Evolutionary conservation across 208 protist species (phyloP), one percentile per base, ranked within the genome.

Genomic region (Crithidia thermophila): DNA sequence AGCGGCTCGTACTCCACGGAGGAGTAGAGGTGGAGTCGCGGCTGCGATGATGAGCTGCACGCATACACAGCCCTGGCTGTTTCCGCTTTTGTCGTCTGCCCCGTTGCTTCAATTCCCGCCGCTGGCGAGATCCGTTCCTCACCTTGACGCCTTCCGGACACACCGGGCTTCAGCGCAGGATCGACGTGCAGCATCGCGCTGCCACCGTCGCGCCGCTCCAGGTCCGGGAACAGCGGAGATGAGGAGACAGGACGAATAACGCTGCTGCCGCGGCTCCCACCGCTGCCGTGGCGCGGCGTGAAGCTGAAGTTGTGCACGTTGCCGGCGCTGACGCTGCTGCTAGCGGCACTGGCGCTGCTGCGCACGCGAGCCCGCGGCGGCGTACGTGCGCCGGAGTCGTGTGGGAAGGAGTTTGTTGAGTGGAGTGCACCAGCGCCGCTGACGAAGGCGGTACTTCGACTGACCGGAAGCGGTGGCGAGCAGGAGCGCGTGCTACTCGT

Each of bases 1-100:
- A 62, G n/a, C 28, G 57, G 57, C 57, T 33, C 42, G 28, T 18
- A 62, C 42, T 34, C 57, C 6, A 39, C 42, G 16, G 42, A 51
- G 9, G 57, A 20, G 18, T 11, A 37, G 5, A 51, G 28, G n/a
- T 4, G 16, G 3, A 49, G 57, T 1, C 30, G 27, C 1, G 42
- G 57, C 6, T 61, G 25, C 21, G 39, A 4, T 28, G 34, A n/a
- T 58, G 52, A 4, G 47, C n/a, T n/a, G n/a, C n/a, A n/a, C n/a
- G n/a, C n/a, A n/a, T n/a, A n/a, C n/a, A n/a, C n/a, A n/a, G n/a
- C n/a, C n/a, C n/a, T n/a, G n/a, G n/a, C n/a, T n/a, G n/a, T n/a
- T n/a, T n/a, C n/a, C n/a, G n/a, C n/a, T n/a, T n/a, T n/a, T n/a
- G n/a, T n/a, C n/a, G n/a, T n/a, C n/a, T n/a, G n/a, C n/a, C n/a